Evolutionary conservation across 148 eudicot species (phyloP), one percentile per base, ranked within the genome.

Genomic region (Nepenthes mirabilis): DNA sequence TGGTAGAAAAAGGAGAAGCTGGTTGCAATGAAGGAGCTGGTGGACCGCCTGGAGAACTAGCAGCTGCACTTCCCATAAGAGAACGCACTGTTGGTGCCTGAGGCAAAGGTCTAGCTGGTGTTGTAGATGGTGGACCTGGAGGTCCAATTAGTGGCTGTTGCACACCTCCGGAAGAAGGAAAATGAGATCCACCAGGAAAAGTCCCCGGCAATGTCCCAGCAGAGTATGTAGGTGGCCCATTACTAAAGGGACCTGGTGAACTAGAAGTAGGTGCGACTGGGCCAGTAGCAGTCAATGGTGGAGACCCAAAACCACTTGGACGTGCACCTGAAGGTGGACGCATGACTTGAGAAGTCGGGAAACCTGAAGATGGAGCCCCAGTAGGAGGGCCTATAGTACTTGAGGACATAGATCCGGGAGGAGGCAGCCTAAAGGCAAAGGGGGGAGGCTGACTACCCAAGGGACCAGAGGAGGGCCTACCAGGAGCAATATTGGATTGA

Each of bases 141-240:
- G 52, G 12, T 57, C 90, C 89, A 75, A 57, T 68, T 59, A 76
- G 72, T 32, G 79, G 76, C 69, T 75, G 82, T 32, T 75, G 79
- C 55, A 52, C 55, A 47, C 71, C 67, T 33, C 84, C 86, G 10
- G 82, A 50, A 34, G 94, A 64, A 66, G 90, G 77, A 76, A 75
- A 79, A 34, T 69, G 80, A 47, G 87, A 78, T 49, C 79, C 89
- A 47, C 83, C 69, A 51, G 77, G 77, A 57, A 74, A 60, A 36
- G 68, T 52, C 57, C 85, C 85, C 2, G 79, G 79, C 62, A 76
- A 60, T 34, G 66, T 49, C 58, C 85, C 86, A 2, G 81, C 58
- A 6, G 69, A 62, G 63, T 76, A 74, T 36, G 72, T 33, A 33
- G 86, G 83, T 23, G 90, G 86, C 33, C 96, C 98, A 69, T 86